Conservation (phyloP, 108 stramenopile genomes). For the Discostella pseudostelligera region DNA sequence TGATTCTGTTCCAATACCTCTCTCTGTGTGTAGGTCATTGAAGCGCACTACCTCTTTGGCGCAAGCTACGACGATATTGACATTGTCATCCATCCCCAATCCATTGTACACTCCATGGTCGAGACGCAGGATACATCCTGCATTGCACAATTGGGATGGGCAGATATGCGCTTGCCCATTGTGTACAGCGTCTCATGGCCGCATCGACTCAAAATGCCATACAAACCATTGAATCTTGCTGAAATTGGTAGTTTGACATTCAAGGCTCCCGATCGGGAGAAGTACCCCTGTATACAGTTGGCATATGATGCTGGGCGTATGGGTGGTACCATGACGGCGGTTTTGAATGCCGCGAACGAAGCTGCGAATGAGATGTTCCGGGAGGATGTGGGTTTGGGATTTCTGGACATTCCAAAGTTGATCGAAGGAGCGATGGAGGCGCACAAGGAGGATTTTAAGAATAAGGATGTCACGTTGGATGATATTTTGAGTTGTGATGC, state of each 20-base stretch:
- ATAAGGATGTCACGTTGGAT: conserved; percentile 75
- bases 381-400: conserved; percentile 83
- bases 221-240: conserved; percentile 84
- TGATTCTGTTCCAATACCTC: too few relatives aligned
- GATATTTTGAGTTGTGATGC: conserved; percentile 92
- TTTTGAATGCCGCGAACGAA: conserved; percentile 96
- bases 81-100: conserved; percentile 96
- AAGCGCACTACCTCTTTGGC: conserved; percentile 97
- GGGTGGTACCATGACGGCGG: conserved; percentile 97
- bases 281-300: conserved; percentile 93
- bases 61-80: conserved; percentile 97
- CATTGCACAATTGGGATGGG: conserved; percentile 95
- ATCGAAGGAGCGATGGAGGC: conserved; percentile 94
- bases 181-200: conserved; percentile 97
- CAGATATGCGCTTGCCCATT: conserved; percentile 95
- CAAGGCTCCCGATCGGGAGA: conserved; percentile 83
- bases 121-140: conserved; percentile 96
- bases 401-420: conserved; percentile 90
- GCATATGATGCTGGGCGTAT: conserved; percentile 91
- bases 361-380: conserved; percentile 96
- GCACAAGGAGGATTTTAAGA: conserved; percentile 89
- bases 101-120: conserved; percentile 95
- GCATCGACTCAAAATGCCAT: conserved; percentile 91
- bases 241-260: conserved; percentile 84
- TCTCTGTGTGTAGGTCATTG: conserved; percentile 73